Evolutionary conservation across 129 eudicot species (phyloP), one percentile per base, ranked within the genome.

Genomic region (Helichrysum umbraculigerum): DNA sequence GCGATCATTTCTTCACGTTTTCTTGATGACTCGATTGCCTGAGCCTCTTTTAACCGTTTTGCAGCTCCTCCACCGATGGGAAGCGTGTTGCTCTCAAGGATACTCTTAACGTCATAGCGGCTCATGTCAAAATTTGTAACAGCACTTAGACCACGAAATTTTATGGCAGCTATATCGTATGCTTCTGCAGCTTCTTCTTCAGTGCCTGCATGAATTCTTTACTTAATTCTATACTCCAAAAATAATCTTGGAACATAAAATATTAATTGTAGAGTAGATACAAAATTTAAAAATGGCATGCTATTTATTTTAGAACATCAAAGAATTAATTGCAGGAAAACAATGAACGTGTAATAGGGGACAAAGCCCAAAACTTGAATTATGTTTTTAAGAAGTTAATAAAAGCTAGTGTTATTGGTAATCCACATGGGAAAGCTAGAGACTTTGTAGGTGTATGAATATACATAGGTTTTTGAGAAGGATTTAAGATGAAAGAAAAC

Each of bases 101-200:
- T 95, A 60, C 97, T 90, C 78, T 95, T 95, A 14, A 95, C 99
- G 39, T 95, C 99, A 64, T 94, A 91, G 16, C 99, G 96, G n/a
- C 32, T 89, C 99, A 95, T 95, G 84, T 95, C 99, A 76, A 95
- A 95, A 71, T 95, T 95, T 22, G 99, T 94, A n/a, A 94, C 99
- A 0, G 99, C 97, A 39, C 87, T 95, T 6, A 95, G 85, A 16
- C 99, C 99, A 70, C 99, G 57, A 77, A 95, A 95, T 25, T 95
- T 95, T 64, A 95, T 95, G n/a, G 99, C 99, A 2, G 99, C 99
- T 0, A 95, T 91, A 62, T 95, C 99, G 64, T 95, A 95, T 0
- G 99, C 99, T 83, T 95, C 99, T 0, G 99, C 99, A 0, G 99
- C 99, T 86, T 94, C 99, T 76, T 94, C 99, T 79, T 94, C 99